These are phyloP conservation scores for Didymella segeticola DNA, from an alignment of 2,329 filamentous ascomycete genomes.

Conservation along the genomic window DNA sequence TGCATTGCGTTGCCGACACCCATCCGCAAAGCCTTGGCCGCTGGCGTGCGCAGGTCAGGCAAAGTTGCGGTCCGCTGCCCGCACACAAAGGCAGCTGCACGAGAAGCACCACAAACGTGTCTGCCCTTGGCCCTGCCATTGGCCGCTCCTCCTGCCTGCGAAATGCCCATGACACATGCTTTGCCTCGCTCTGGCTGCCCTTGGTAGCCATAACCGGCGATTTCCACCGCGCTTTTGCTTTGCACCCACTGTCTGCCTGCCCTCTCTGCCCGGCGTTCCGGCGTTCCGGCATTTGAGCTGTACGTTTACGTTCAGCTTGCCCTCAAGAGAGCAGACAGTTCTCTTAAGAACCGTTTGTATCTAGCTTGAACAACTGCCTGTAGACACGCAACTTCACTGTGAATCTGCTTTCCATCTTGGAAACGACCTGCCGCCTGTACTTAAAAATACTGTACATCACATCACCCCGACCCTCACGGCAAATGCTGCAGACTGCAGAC, in stretches of 20 bases:
- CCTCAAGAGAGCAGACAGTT: no score
- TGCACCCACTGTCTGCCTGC: conserved; percentile 4
- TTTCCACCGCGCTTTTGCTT: conserved; percentile 22
- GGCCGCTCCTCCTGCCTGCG: not conserved
- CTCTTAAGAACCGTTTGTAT: no score
- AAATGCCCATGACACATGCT: conserved; percentile 13
- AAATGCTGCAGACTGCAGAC: not conserved
- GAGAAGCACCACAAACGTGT: conserved; percentile 13
- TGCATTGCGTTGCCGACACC: conserved; percentile 14
- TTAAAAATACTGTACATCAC: no score
- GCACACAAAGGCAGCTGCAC: conserved; percentile 2
- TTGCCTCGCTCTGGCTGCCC: not conserved
- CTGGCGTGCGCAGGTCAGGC: not conserved
- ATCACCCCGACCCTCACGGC: no score
- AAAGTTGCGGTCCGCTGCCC: not conserved
- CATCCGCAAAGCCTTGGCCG: conserved; percentile 13
- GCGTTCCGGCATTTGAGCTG: no score
- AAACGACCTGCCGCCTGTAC: not conserved
- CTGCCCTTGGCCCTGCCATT: conserved; percentile 6
- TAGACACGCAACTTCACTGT: no score
- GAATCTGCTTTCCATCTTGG: not conserved
- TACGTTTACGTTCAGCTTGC: no score
- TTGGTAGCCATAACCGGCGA: not conserved
- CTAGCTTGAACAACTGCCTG: not conserved
- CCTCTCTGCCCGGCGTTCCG: conserved; percentile 8